Evolutionary conservation across 306 rosid species (phyloP).

Genomic region (Trifolium subterraneum): DNA sequence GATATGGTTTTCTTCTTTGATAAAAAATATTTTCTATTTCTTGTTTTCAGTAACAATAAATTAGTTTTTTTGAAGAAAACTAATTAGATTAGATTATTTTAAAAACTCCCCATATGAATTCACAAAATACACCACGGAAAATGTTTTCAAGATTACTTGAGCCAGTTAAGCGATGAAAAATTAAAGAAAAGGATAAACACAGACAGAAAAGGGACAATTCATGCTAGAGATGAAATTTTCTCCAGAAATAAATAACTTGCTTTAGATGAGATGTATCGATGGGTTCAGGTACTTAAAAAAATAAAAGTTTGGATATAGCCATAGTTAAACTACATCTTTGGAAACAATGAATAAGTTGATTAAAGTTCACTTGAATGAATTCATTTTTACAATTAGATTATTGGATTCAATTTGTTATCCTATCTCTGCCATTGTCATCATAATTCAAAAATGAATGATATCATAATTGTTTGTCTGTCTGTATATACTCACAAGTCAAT

Average conservation of each 20-base stretch:
- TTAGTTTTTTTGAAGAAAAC: neutral
- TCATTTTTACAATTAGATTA: too few relatives aligned
- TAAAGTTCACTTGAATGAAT: too few relatives aligned
- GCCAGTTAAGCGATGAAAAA: neutral
- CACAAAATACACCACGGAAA: neutral
- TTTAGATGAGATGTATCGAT: neutral
- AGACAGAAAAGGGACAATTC: neutral
- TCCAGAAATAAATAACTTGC: neutral
- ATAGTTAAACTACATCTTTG: too few relatives aligned
- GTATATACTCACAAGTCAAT: slow-evolving; percentile 32
- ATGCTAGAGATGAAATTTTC: neutral
- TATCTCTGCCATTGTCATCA: too few relatives aligned
- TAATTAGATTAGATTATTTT: neutral
- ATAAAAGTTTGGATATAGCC: neutral
- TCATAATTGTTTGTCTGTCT: too few relatives aligned
- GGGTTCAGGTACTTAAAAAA: too few relatives aligned
- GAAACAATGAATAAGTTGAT: too few relatives aligned
- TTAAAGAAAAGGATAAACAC: neutral
- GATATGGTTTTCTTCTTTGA: slow-evolving; percentile 12
- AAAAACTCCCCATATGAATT: neutral
- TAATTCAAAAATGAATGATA: too few relatives aligned
- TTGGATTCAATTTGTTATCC: neutral
- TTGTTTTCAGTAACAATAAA: neutral
- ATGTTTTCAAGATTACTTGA: neutral
- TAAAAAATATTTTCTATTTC: neutral